Evolutionary conservation across 768 basidiomycete genomes (phyloP), one percentile per base, ranked within the genome.

Genomic region (Suillus decipiens): DNA sequence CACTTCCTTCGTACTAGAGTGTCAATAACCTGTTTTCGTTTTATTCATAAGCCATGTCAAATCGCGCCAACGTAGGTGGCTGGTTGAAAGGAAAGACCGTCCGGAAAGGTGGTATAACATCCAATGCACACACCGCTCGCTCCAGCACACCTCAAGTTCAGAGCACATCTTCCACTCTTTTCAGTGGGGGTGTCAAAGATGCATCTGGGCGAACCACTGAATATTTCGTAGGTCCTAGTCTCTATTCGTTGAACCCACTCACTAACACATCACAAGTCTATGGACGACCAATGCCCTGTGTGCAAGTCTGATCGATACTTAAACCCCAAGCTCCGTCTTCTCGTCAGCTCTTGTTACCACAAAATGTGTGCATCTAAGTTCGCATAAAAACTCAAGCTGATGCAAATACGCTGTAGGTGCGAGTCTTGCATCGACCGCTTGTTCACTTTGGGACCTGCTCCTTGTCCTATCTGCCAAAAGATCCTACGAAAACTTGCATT

Each of bases 321-420:
- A 63, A 97, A 99, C 70, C 94, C 95, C 24, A 96, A 96, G 71
- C 80, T 99, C 39, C 87, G 96, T 48, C 82, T 99, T 43, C 84
- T 99, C 56, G 95, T 99, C 69, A 95, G 93, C 75, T 89, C 93
- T 17, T 99, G 97, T 75, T 99, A 97, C 76, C 97, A 99, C 78
- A 97, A 97, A 84, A 96, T 99, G 97, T 95, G 67, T 65, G 81
- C 75, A 39, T 53, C 62, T 58, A 36, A 28, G 37, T 31, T 28
- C 19, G 24, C 31, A 34, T 34, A 41, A 7, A 42, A 37, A 22
- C 31, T 34, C 39, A 58, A 22, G 58, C 67, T 75, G 31, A 69
- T 63, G 10, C 7, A 1, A 14, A 9, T 24, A 28, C n/a, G 22
- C 19, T n/a, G n/a, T 64, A 96, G 95, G 93, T 99, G 97, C 79